Conservation (phyloP, 2,329 filamentous ascomycete species). For the Fusarium musae region DNA sequence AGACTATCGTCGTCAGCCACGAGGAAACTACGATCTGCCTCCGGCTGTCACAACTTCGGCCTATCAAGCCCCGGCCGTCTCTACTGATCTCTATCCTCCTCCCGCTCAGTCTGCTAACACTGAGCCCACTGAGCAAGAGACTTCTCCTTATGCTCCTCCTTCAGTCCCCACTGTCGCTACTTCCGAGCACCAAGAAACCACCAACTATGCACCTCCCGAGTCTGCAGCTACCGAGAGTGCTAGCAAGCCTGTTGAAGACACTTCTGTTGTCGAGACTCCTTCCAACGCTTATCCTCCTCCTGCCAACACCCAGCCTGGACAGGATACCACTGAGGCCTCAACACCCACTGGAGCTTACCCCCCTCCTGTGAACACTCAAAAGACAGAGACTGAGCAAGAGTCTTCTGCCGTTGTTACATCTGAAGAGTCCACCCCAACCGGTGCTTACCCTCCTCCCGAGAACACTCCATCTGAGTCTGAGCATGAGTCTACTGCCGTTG, state of each 20-base stretch:
- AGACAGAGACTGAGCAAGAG: neutral
- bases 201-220: conserved; percentile 13
- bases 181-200: conserved; percentile 6
- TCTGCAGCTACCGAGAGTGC: conserved; percentile 7
- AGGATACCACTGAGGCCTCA: conserved; percentile 3
- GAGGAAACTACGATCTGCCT: conserved; percentile 9
- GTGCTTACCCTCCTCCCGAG: conserved; percentile 1
- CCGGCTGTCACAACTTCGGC: neutral
- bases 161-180: conserved; percentile 18
- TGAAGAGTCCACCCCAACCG: neutral
- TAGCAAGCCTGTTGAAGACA: conserved; percentile 10
- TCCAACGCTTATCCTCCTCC: conserved; percentile 1
- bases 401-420: neutral
- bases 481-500: neutral
- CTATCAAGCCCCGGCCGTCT: neutral
- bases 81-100: neutral
- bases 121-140: conserved; percentile 12
- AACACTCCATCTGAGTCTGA: neutral
- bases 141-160: conserved; percentile 13
- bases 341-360: neutral
- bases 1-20: conserved; percentile 6
- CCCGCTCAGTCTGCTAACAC: neutral
- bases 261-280: neutral
- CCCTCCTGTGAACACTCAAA: neutral
- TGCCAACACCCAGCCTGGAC: neutral